These are phyloP conservation scores for Zygosaccharomyces sapae DNA, from an alignment of 1,139 yeast genomes.

Conservation along the genomic window DNA sequence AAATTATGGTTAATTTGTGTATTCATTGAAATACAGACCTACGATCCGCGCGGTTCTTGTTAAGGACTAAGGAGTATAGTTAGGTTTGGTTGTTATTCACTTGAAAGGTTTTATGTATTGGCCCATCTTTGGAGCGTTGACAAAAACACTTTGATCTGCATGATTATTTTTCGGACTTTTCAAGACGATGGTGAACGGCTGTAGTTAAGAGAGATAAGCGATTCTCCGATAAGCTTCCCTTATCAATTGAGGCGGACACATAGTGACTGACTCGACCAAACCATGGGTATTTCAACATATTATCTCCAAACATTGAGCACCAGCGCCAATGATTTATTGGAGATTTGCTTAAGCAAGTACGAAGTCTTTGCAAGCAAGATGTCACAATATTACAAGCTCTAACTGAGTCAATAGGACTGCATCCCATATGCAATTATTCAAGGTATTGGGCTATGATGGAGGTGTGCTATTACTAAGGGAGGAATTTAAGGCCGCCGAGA, in stretches of 20 bases:
- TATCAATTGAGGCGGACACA: not conserved
- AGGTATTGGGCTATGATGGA: not conserved
- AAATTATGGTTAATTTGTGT: constrained; percentile 21
- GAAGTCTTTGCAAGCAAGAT: not conserved
- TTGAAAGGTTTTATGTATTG: not conserved
- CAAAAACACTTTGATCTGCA: not conserved
- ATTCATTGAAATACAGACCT: not conserved
- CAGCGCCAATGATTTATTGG: not conserved
- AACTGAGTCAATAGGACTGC: too few species aligned
- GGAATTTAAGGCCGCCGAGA: not conserved
- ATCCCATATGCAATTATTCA: not conserved
- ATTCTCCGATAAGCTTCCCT: not conserved
- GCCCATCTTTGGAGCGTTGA: not conserved
- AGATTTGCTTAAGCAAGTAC: not conserved
- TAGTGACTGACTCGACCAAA: not conserved
- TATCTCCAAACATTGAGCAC: not conserved
- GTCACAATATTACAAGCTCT: too few species aligned
- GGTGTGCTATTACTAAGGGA: not conserved
- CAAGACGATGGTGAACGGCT: not conserved
- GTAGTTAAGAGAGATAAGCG: not conserved
- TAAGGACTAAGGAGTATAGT: not conserved
- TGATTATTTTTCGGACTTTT: not conserved
- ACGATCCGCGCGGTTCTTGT: not conserved
- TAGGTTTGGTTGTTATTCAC: not conserved
- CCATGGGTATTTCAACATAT: not conserved